A percentile compares a stretch with the other conserved stretches of the same genome.
Conservation (phyloP, 495 filamentous ascomycete genomes). For the Lasiosphaeris hirsuta region DNA sequence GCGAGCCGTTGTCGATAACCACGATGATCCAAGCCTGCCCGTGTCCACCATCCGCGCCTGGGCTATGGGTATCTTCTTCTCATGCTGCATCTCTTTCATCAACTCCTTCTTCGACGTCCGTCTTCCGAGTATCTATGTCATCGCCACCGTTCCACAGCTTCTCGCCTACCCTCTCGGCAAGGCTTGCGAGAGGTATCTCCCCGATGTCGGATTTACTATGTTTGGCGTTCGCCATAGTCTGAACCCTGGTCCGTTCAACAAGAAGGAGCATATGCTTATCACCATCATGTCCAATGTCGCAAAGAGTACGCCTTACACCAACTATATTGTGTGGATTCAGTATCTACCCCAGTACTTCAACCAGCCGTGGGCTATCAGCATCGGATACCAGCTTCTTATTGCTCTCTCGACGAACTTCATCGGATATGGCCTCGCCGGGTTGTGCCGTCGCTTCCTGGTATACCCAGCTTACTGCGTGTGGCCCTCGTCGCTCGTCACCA, state of each 20-base stretch:
- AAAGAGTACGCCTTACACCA: conserved; percentile 36
- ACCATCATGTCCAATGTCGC: conserved; percentile 44
- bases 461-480: conserved; percentile 45
- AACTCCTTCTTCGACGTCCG: conserved; percentile 43
- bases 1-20: conserved; percentile 47
- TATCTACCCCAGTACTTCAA: conserved; percentile 41
- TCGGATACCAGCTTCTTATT: conserved; percentile 43
- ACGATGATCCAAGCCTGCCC: conserved; percentile 39
- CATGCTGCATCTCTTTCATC: conserved; percentile 37
- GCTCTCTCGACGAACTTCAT: conserved; percentile 47
- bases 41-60: conserved; percentile 40
- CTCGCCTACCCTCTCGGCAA: conserved; percentile 41
- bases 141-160: conserved; percentile 36
- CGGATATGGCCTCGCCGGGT: conserved; percentile 51
- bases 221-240: conserved; percentile 37
- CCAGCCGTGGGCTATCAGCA: conserved; percentile 35
- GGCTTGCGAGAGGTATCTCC: conserved; percentile 30
- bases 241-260: conserved; percentile 50
- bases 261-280: conserved; percentile 53
- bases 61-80: conserved; percentile 38
- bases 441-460: conserved; percentile 56
- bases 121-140: conserved; percentile 35
- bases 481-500: conserved; percentile 42
- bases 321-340: conserved; percentile 46
- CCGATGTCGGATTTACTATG: conserved; percentile 37